phyloP scores from a whole-genome alignment of 306 rosid species.

The Cicer pinnatifidum region DNA sequence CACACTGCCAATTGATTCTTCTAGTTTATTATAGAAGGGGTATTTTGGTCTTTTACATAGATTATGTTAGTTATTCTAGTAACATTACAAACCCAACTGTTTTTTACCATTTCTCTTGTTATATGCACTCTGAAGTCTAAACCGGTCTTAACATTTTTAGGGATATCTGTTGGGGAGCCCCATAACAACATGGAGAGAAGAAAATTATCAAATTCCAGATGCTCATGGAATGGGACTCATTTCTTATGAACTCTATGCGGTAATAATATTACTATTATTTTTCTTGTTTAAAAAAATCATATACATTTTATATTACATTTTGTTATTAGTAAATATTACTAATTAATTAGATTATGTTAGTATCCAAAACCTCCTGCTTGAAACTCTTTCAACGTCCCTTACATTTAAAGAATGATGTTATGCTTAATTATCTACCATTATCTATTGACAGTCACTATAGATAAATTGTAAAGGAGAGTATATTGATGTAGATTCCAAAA shows the following conservation, averaged over 20 bases:
- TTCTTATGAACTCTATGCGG: conserved; percentile 66
- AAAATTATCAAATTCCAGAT: conserved; percentile 35
- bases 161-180: conserved; percentile 73
- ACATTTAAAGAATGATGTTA: not conserved
- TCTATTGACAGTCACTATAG: conserved; percentile 51
- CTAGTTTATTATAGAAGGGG: no score
- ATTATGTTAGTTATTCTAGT: no score
- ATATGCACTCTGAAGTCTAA: not conserved
- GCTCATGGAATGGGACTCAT: conserved; percentile 71
- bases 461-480: conserved; percentile 60
- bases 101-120: not conserved
- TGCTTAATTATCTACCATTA: not conserved
- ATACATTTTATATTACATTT: no score
- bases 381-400: no score
- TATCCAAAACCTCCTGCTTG: no score
- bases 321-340: no score
- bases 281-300: no score
- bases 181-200: not conserved
- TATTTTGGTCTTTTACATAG: no score
- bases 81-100: not conserved
- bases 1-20: no score
- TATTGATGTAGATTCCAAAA: conserved; percentile 36
- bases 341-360: no score
- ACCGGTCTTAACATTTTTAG: conserved; percentile 41
- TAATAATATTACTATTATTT: not conserved